A percentile compares a stretch with the other conserved stretches of the same genome.
phyloP scores from a whole-genome alignment of 768 basidiomycete genomes.

The Gloeopeniophorella convolvens region DNA sequence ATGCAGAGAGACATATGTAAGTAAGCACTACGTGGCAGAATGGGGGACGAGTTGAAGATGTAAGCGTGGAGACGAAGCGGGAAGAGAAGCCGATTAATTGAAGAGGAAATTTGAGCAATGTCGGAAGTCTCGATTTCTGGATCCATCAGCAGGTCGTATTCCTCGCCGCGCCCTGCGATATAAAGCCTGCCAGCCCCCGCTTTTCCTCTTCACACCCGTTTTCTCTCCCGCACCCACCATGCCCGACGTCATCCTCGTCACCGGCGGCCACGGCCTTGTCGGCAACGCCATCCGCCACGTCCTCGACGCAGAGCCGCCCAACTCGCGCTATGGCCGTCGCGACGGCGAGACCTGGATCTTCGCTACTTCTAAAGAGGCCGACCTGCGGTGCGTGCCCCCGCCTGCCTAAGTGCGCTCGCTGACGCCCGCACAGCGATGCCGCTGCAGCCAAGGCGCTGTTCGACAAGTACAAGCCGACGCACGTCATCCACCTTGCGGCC shows the following conservation, averaged over 20 bases:
- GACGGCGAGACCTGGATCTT: slow-evolving; percentile 85
- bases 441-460: slow-evolving; percentile 66
- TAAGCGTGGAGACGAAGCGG: too few species aligned
- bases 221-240: not conserved
- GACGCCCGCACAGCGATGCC: slow-evolving; percentile 81
- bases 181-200: not conserved
- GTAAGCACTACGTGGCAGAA: too few species aligned
- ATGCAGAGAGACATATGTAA: too few species aligned
- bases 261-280: slow-evolving; percentile 81
- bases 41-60: too few species aligned
- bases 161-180: not conserved
- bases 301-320: slow-evolving; percentile 69
- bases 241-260: slow-evolving; percentile 58
- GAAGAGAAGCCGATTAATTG: too few species aligned
- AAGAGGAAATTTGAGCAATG: too few species aligned
- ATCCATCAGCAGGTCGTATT: not conserved
- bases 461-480: slow-evolving; percentile 87
- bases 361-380: slow-evolving; percentile 68
- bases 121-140: too few species aligned
- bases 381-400: slow-evolving; percentile 63
- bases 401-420: slow-evolving; percentile 29
- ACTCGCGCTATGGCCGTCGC: slow-evolving; percentile 69
- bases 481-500: slow-evolving; percentile 94
- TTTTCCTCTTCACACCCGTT: not conserved
- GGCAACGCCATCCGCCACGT: slow-evolving; percentile 75